Percentiles rank a stretch among this genome's conserved stretches.
phyloP scores from a whole-genome alignment of 2,329 filamentous ascomycete species.

The Xylaria sp. region DNA sequence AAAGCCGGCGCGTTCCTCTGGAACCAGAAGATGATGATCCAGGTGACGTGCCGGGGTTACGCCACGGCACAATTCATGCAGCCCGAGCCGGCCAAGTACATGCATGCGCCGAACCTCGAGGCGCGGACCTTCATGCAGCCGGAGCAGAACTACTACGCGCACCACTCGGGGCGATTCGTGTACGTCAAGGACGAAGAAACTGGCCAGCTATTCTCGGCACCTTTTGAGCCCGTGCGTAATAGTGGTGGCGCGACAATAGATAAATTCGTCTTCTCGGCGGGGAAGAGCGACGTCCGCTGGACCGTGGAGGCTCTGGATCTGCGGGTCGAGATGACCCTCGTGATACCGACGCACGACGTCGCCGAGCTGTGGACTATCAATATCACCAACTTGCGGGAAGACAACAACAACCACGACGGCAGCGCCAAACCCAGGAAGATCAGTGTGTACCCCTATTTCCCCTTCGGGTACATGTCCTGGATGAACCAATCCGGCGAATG shows the following conservation, averaged over 20 bases:
- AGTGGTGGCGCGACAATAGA: constrained; percentile 45
- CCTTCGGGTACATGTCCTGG: constrained; percentile 66
- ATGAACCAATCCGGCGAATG: constrained; percentile 65
- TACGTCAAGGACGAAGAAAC: constrained; percentile 63
- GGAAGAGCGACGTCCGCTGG: constrained; percentile 62
- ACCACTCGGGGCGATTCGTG: constrained; percentile 64
- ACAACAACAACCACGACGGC: no score
- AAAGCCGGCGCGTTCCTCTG: constrained; percentile 62
- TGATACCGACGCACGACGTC: constrained; percentile 59
- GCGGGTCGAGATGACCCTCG: constrained; percentile 57
- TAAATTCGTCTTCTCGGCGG: constrained; percentile 58
- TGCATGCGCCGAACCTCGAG: constrained; percentile 63
- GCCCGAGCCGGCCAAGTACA: constrained; percentile 64
- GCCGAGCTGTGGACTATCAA: constrained; percentile 61
- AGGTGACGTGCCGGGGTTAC: constrained; percentile 64
- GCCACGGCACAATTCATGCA: constrained; percentile 66
- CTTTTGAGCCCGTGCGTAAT: constrained; percentile 58
- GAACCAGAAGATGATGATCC: constrained; percentile 68
- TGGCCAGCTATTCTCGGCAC: constrained; percentile 55
- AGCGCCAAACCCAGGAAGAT: constrained; percentile 52
- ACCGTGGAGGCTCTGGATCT: constrained; percentile 56
- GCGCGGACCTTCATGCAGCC: constrained; percentile 66
- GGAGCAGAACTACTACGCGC: constrained; percentile 63
- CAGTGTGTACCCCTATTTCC: constrained; percentile 62
- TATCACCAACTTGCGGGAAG: constrained; percentile 57